A percentile compares a stretch with the other conserved stretches of the same genome.
Conservation (phyloP, 2,329 filamentous ascomycete genomes). For the Domatiomyces globalis region DNA sequence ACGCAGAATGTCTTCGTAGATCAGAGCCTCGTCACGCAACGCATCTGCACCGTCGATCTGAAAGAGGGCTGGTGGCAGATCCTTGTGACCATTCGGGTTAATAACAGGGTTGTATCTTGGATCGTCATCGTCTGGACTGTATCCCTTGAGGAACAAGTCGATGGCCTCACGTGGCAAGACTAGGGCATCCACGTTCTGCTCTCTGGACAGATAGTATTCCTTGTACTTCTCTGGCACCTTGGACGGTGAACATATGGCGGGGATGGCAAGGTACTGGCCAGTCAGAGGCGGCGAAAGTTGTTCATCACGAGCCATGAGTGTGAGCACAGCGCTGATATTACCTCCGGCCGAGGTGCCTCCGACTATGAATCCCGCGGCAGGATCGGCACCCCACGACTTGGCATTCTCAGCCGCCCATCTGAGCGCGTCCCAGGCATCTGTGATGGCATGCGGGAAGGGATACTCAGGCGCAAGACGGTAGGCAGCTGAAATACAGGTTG, state of each 20-base stretch:
- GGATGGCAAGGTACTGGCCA: conserved; percentile 34
- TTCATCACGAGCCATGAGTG: conserved; percentile 24
- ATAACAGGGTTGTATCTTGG: conserved; percentile 10
- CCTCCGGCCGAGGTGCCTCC: conserved; percentile 37
- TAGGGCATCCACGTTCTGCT: conserved; percentile 31
- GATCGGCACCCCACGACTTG: conserved; percentile 24
- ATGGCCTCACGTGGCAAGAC: conserved; percentile 23
- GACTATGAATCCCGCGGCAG: conserved; percentile 34
- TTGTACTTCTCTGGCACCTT: conserved; percentile 29
- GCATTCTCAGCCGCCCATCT: conserved; percentile 26
- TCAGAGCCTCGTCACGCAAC: conserved; percentile 8
- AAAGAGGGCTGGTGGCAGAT: conserved; percentile 16
- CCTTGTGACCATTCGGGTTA: conserved; percentile 19
- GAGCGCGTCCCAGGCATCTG: conserved; percentile 17
- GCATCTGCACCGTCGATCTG: conserved; percentile 4
- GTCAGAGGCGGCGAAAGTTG: conserved; percentile 30
- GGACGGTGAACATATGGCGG: conserved; percentile 22
- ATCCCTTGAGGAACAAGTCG: conserved; percentile 16
- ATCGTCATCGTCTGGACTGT: conserved; percentile 13
- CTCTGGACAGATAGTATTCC: conserved; percentile 15
- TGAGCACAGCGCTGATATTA: conserved; percentile 22
- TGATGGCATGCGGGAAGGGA: conserved; percentile 15
- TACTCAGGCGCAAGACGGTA: conserved; percentile 17
- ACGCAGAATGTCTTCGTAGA: conserved; percentile 18
- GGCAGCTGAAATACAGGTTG: conserved; percentile 10